These are phyloP conservation scores for Pseudomicrostroma phylloplanum DNA, from an alignment of 1,284 basidiomycete species.

Conservation along the genomic window DNA sequence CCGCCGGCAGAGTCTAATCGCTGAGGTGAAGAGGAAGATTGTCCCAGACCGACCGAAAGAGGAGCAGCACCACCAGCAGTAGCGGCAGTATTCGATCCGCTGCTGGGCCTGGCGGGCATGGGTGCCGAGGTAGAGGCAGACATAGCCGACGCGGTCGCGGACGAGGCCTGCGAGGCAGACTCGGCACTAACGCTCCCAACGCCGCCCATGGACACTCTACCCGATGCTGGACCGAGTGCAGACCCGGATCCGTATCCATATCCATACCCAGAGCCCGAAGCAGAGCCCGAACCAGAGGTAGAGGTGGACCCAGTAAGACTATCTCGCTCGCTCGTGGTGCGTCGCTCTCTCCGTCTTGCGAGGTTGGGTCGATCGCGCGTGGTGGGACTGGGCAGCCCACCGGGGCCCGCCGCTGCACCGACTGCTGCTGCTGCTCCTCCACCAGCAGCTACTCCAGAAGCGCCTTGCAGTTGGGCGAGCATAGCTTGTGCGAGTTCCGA, in stretches of 20 bases:
- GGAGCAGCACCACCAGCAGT: no score
- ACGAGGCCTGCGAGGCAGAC: no score
- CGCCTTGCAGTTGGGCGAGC: slow-evolving; percentile 44
- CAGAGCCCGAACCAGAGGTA: not conserved
- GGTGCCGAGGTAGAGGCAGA: no score
- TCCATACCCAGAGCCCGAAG: not conserved
- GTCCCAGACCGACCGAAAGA: no score
- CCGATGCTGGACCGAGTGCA: not conserved
- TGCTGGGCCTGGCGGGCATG: no score
- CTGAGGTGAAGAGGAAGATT: no score
- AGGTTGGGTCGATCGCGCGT: not conserved
- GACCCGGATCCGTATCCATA: not conserved
- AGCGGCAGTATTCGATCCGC: no score
- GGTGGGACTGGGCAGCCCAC: not conserved
- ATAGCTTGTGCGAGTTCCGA: slow-evolving; percentile 41
- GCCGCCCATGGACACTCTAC: no score
- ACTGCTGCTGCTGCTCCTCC: not conserved
- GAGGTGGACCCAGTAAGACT: not conserved
- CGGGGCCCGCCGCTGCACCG: not conserved
- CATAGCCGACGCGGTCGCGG: no score
- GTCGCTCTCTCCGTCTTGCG: slow-evolving; percentile 15
- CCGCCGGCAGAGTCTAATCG: no score
- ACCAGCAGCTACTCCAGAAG: not conserved
- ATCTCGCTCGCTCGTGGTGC: slow-evolving; percentile 15
- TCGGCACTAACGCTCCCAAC: no score